Evolutionary conservation across 768 basidiomycete species (phyloP).

Genomic region (Boletus sp.): DNA sequence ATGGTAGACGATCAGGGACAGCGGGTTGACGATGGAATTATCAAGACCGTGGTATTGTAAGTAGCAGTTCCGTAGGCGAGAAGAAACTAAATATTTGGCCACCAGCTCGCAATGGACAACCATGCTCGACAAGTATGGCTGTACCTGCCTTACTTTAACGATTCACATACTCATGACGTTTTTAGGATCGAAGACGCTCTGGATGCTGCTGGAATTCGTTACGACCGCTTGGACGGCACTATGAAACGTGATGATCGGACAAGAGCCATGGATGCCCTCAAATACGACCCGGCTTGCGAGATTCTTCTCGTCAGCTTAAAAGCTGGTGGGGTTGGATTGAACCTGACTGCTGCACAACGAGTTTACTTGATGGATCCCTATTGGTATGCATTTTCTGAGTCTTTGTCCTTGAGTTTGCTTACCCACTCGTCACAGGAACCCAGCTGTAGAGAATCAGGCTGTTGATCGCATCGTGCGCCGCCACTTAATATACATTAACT

Average conservation of each 20-base stretch:
- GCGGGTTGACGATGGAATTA: slow-evolving; percentile 61
- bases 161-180: not conserved
- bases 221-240: slow-evolving; percentile 92
- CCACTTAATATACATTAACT: not conserved
- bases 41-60: slow-evolving; percentile 96
- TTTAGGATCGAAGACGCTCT: slow-evolving; percentile 85
- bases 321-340: slow-evolving; percentile 96
- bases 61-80: slow-evolving; percentile 34
- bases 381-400: slow-evolving; percentile 50
- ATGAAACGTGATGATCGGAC: slow-evolving; percentile 97
- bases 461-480: slow-evolving; percentile 90
- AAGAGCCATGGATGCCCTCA: slow-evolving; percentile 88
- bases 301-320: slow-evolving; percentile 94
- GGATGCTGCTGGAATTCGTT: slow-evolving; percentile 76
- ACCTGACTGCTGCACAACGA: slow-evolving; percentile 90
- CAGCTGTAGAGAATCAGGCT: slow-evolving; percentile 96
- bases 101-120: slow-evolving; percentile 89
- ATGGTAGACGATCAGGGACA: slow-evolving; percentile 76
- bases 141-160: not conserved
- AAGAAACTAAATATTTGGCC: slow-evolving; percentile 13
- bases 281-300: slow-evolving; percentile 87
- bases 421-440: slow-evolving; percentile 61
- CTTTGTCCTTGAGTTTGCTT: not conserved
- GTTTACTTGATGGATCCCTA: slow-evolving; percentile 98
- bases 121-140: slow-evolving; percentile 83